A percentile compares a stretch with the other conserved stretches of the same genome.
Evolutionary conservation across 1,139 yeast genomes (phyloP).

Genomic region (Saccharomyces hybrid): DNA sequence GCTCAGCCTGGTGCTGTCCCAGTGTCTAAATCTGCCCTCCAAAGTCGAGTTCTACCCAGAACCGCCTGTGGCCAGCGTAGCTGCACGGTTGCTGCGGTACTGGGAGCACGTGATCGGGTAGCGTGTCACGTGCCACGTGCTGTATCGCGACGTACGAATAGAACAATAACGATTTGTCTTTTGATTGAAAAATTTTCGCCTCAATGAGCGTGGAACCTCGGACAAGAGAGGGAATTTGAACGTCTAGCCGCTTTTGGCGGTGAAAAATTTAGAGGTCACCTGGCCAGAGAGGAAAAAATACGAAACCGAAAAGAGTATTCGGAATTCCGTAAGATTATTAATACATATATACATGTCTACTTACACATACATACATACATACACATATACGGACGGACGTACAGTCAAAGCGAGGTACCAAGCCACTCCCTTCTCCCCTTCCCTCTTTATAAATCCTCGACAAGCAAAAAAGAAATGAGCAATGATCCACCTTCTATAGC

Average conservation of each 20-base stretch:
- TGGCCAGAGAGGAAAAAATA: not conserved
- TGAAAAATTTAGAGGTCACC: not conserved
- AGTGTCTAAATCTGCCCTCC: not conserved
- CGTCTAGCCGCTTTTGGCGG: not conserved
- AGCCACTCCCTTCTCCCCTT: not conserved
- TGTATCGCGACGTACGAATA: not conserved
- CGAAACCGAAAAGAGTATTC: not conserved
- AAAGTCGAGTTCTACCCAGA: not conserved
- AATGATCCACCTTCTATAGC: not conserved
- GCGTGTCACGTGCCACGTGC: not conserved
- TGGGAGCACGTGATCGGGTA: not conserved
- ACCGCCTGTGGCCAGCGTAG: not conserved
- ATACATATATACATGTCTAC: not conserved
- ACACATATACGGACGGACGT: not conserved
- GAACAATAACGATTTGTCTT: not conserved
- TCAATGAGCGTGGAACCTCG: not conserved
- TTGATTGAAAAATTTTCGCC: not conserved
- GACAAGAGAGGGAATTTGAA: not conserved
- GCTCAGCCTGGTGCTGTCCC: not conserved
- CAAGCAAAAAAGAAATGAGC: not conserved
- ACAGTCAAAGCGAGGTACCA: not conserved
- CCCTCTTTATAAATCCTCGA: not conserved
- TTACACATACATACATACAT: not conserved
- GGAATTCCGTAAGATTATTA: not conserved
- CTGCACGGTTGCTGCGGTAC: not conserved